These are phyloP conservation scores for Wickerhamomyces subpelliculosus DNA, from an alignment of 805 yeast genomes.

Conservation along the genomic window DNA sequence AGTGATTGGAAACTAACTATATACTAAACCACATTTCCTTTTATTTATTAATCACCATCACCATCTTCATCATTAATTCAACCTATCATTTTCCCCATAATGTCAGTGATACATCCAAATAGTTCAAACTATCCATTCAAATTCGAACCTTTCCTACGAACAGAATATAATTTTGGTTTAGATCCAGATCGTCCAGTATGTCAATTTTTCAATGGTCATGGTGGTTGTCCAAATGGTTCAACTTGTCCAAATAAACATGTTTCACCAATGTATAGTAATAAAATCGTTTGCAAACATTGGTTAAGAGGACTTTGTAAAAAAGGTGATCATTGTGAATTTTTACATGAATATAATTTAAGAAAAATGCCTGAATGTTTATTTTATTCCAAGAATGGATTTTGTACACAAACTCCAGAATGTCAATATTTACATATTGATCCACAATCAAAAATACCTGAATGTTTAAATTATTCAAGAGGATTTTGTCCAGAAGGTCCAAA, in stretches of 20 bases:
- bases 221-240: constrained; percentile 80
- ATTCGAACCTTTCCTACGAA: constrained; percentile 77
- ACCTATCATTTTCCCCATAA: constrained; percentile 1
- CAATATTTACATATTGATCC: constrained; percentile 90
- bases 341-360: constrained; percentile 89
- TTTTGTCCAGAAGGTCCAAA: constrained; percentile 90
- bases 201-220: constrained; percentile 57
- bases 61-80: background rate
- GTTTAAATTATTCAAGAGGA: constrained; percentile 77
- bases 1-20: too few species aligned
- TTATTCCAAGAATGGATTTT: constrained; percentile 70
- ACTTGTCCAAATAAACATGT: constrained; percentile 85
- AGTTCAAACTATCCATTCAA: constrained; percentile 41
- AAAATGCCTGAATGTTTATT: constrained; percentile 97
- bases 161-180: constrained; percentile 74
- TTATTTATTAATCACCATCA: too few species aligned
- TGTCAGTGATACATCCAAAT: constrained; percentile 34
- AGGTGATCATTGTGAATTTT: constrained; percentile 91
- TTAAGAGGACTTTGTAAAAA: constrained; percentile 93
- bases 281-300: constrained; percentile 98
- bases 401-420: constrained; percentile 93
- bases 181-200: constrained; percentile 91
- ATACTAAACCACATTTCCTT: too few species aligned
- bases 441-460: constrained; percentile 78
- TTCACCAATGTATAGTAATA: constrained; percentile 54